Evolutionary conservation across 208 protist species (phyloP), one percentile per base, ranked within the genome.

Genomic region (Crithidia fasciculata): DNA sequence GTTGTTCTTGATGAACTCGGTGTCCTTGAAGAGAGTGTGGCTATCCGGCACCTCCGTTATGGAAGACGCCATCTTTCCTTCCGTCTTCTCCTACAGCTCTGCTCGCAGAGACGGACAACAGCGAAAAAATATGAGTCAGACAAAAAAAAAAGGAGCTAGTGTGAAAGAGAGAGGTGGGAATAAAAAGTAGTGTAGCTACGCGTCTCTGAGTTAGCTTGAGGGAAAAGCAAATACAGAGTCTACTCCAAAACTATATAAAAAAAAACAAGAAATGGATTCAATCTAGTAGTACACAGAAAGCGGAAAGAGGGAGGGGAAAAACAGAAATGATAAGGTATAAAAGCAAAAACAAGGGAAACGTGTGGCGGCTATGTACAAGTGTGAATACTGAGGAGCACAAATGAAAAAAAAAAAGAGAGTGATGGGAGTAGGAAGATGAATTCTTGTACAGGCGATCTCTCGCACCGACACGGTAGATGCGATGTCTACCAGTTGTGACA

Each of bases 11-110:
- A 89, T 88, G 69, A 95, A 95, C 44, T 86, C 77, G 19, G 76
- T 86, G 55, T 95, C 90, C n/a, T 81, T 76, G 82, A 93, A 95
- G 40, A 82, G 69, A 41, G 78, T 85, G 50, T 77, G 69, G 78
- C 85, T 89, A 56, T 94, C 86, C 0, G 80, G 82, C 2, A 85
- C 72, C 60, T 90, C 86, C 3, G 66, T 74, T 28, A 82, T 59
- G 39, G 57, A 59, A 8, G 60, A 52, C 18, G 69, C 62, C 19
- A 69, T 78, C n/a, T 12, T 63, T 61, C 0, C 8, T 41, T 61
- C 3, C 8, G 28, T 28, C 28, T 1, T 28, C 28, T 28, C 1
- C 28, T 45, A 5, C n/a, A 28, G 53, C 2, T 55, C 13, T 41
- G 36, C 41, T 37, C 49, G 44, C 40, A 57, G 12, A 57, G 70